Conservation (phyloP, 2,329 filamentous ascomycete species). For the Pseudogymnoascus sp. region DNA sequence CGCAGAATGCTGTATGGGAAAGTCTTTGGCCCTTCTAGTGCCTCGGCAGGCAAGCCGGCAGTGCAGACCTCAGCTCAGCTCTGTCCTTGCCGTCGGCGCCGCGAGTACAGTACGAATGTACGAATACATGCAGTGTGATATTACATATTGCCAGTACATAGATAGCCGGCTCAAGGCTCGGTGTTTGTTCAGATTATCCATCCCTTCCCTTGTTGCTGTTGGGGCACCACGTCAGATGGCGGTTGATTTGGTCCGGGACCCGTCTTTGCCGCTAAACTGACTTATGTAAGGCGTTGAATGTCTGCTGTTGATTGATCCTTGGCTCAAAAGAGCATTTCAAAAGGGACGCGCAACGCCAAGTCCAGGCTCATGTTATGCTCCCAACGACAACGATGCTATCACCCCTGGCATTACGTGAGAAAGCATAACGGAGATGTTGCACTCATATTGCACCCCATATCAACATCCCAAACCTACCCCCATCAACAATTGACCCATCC, state of each 20-base stretch:
- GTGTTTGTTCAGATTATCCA: neutral
- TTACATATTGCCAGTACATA: neutral
- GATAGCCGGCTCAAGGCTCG: neutral
- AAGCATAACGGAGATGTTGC: neutral
- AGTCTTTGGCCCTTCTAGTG: constrained; percentile 6
- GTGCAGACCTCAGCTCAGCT: neutral
- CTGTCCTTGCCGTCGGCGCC: neutral
- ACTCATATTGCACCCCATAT: neutral
- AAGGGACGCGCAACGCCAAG: neutral
- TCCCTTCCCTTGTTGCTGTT: neutral
- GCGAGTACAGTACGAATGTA: neutral
- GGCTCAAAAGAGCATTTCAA: neutral
- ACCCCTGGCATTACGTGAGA: neutral
- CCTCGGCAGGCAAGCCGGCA: constrained; percentile 4
- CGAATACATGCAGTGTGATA: neutral
- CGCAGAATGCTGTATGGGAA: neutral
- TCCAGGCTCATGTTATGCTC: neutral
- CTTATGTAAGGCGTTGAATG: constrained; percentile 1
- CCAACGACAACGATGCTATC: neutral
- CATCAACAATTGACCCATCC: neutral
- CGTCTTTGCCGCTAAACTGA: neutral
- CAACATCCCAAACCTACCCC: neutral
- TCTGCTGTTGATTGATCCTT: neutral
- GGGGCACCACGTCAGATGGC: neutral
- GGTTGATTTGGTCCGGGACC: neutral